These are phyloP conservation scores for Abrus precatorius DNA, from an alignment of 306 rosid species.

Conservation along the genomic window DNA sequence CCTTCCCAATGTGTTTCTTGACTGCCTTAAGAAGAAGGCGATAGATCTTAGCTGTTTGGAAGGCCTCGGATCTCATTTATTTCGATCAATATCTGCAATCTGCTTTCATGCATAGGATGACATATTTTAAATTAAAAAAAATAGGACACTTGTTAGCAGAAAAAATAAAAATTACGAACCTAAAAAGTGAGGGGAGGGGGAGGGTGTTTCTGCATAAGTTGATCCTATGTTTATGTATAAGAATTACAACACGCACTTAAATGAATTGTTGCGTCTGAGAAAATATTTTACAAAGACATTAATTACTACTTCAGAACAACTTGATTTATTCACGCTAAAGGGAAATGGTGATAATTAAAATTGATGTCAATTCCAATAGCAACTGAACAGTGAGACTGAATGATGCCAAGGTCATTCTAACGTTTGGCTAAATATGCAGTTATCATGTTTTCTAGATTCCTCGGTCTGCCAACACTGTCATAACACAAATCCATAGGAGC, in stretches of 20 bases:
- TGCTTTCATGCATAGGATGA: slow-evolving; percentile 48
- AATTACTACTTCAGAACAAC: not conserved
- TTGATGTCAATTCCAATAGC: not conserved
- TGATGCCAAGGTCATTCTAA: not conserved
- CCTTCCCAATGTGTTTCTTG: slow-evolving; percentile 76
- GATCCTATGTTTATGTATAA: not conserved
- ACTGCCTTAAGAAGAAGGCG: slow-evolving; percentile 81
- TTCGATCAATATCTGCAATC: slow-evolving; percentile 39
- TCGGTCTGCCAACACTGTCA: not conserved
- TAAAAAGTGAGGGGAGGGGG: not conserved
- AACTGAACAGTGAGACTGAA: not conserved
- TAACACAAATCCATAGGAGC: not conserved
- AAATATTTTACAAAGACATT: slow-evolving; percentile 10
- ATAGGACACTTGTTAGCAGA: too few relatives aligned
- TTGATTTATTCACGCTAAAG: not conserved
- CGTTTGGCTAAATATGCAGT: not conserved
- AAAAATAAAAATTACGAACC: not conserved
- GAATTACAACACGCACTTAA: not conserved
- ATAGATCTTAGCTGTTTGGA: slow-evolving; percentile 72
- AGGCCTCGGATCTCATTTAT: slow-evolving; percentile 67
- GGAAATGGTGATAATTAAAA: not conserved
- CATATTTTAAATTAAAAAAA: not conserved
- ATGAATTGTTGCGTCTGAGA: not conserved
- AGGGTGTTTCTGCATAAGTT: not conserved
- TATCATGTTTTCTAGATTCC: not conserved